Evolutionary conservation across 2,329 filamentous ascomycete species (phyloP).

Genomic region (Colletotrichum melonis): DNA sequence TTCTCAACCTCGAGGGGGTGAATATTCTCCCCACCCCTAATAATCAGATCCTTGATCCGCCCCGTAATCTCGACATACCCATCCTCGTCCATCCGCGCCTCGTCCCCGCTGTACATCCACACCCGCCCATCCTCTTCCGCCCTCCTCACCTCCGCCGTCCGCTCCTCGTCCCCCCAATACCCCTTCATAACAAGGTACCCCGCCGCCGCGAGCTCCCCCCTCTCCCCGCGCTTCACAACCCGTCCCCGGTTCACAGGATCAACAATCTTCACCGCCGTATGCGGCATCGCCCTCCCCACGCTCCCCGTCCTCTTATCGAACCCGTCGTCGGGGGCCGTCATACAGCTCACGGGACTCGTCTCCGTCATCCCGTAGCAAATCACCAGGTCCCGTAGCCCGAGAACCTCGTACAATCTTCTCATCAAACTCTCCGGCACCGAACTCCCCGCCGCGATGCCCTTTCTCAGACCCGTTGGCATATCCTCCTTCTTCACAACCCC

Average conservation of each 20-base stretch:
- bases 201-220: slow-evolving; percentile 84
- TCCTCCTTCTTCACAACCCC: slow-evolving; percentile 40
- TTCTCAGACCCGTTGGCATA: slow-evolving; percentile 66
- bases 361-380: slow-evolving; percentile 99
- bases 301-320: slow-evolving; percentile 77
- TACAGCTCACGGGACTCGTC: slow-evolving; percentile 80
- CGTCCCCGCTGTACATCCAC: slow-evolving; percentile 96
- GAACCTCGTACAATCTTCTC: slow-evolving; percentile 75
- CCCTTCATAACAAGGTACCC: slow-evolving; percentile 93
- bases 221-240: slow-evolving; percentile 72
- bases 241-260: slow-evolving; percentile 68
- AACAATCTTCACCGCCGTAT: slow-evolving; percentile 83
- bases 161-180: slow-evolving; percentile 82
- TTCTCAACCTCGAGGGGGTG: slow-evolving; percentile 95
- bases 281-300: slow-evolving; percentile 86
- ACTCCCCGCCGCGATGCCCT: slow-evolving; percentile 91
- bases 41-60: slow-evolving; percentile 94
- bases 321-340: slow-evolving; percentile 85
- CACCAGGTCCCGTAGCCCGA: slow-evolving; percentile 85
- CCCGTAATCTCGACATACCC: slow-evolving; percentile 92
- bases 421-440: slow-evolving; percentile 88
- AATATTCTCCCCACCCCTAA: slow-evolving; percentile 95
- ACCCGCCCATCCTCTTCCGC: slow-evolving; percentile 62
- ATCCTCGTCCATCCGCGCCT: slow-evolving; percentile 84
- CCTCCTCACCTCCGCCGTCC: slow-evolving; percentile 75